Evolutionary conservation across 176 grass and related monocot species (phyloP).

Genomic region (Aegilops bicornis): DNA sequence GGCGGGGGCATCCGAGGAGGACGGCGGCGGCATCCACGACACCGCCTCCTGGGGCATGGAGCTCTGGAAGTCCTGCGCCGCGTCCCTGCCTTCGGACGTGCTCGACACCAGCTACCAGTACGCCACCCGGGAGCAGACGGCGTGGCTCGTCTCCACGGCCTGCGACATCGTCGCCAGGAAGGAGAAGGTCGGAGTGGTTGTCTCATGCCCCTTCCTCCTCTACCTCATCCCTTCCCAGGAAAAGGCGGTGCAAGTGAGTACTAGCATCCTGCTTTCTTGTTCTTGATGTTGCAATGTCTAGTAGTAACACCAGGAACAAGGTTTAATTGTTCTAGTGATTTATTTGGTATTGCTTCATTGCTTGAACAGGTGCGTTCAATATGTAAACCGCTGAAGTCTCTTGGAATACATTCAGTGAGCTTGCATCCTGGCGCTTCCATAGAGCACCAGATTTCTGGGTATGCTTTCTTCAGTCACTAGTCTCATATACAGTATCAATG

Average conservation of each 20-base stretch:
- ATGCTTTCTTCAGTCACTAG: not conserved
- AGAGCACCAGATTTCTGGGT: constrained; percentile 76
- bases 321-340: not conserved
- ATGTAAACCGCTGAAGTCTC: constrained; percentile 69
- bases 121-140: constrained; percentile 64
- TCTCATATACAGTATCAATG: not conserved
- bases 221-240: constrained; percentile 78
- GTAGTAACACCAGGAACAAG: not conserved
- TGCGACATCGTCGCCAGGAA: constrained; percentile 75
- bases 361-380: constrained; percentile 58
- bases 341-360: not conserved
- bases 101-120: constrained; percentile 56
- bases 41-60: constrained; percentile 73
- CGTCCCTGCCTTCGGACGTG: constrained; percentile 38
- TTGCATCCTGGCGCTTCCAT: constrained; percentile 66
- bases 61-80: constrained; percentile 75
- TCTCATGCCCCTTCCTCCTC: constrained; percentile 64
- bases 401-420: constrained; percentile 90
- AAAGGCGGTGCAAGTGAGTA: constrained; percentile 57
- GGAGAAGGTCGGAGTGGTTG: constrained; percentile 74
- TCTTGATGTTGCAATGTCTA: not conserved
- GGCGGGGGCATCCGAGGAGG: not conserved
- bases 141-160: constrained; percentile 72
- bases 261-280: not conserved
- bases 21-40: constrained; percentile 35